Conservation (phyloP, 805 yeast species). For the Wickerhamomyces alni region DNA sequence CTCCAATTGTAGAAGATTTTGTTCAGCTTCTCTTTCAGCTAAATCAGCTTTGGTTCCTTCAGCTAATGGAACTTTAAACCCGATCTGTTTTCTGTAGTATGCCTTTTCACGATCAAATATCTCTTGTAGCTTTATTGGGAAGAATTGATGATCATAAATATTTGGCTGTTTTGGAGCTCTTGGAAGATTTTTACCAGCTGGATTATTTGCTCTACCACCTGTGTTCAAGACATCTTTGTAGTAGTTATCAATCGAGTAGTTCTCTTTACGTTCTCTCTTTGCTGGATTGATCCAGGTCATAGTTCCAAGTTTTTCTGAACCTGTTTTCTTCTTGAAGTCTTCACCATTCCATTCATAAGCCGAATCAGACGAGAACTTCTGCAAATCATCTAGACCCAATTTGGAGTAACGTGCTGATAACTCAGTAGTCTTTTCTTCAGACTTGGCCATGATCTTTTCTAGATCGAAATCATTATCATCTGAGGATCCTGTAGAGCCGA, state of each 20-base stretch:
- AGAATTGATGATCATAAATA: constrained; percentile 87
- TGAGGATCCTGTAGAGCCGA: constrained; percentile 25
- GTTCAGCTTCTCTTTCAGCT: constrained; percentile 35
- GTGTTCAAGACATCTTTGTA: constrained; percentile 75
- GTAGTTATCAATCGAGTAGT: constrained; percentile 83
- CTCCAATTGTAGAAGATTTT: constrained; percentile 58
- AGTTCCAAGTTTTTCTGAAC: constrained; percentile 38
- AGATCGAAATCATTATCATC: constrained; percentile 48
- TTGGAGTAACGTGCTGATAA: constrained; percentile 58
- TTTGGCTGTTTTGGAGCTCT: constrained; percentile 80
- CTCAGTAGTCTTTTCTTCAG: constrained; percentile 59
- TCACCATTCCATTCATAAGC: constrained; percentile 90
- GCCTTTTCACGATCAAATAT: constrained; percentile 78
- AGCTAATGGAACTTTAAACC: constrained; percentile 56
- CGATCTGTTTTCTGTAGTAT: constrained; percentile 62
- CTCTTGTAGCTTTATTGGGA: constrained; percentile 68
- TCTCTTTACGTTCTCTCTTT: constrained; percentile 77
- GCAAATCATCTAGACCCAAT: constrained; percentile 70
- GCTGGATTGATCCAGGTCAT: constrained; percentile 81
- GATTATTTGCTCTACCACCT: constrained; percentile 57
- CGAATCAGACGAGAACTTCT: constrained; percentile 64
- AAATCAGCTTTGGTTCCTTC: constrained; percentile 42
- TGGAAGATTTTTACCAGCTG: constrained; percentile 48
- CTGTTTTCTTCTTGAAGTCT: constrained; percentile 61
- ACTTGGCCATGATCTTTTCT: constrained; percentile 51